phyloP scores from a whole-genome alignment of 768 basidiomycete species.

The Pleurotus tuber-regium region DNA sequence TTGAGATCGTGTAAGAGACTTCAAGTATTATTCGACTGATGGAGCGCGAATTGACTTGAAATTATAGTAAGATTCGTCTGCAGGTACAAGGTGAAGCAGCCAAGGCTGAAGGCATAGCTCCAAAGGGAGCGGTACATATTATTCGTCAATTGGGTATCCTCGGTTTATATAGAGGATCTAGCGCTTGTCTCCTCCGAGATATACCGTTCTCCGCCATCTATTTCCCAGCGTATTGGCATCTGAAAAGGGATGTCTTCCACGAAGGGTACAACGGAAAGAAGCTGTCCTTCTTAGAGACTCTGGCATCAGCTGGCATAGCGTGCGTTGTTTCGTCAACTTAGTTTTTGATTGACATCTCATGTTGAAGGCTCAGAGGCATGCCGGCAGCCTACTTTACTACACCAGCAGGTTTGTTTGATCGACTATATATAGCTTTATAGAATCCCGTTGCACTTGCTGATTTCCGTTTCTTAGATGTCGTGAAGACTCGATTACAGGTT shows the following conservation, averaged over 20 bases:
- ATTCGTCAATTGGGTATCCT: conserved; percentile 89
- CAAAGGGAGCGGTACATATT: conserved; percentile 89
- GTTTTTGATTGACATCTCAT: conserved; percentile 25
- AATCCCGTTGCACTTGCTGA: not conserved
- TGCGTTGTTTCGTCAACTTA: conserved; percentile 38
- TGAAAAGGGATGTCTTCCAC: conserved; percentile 92
- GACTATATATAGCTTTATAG: conserved; percentile 10
- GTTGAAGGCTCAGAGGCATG: conserved; percentile 72
- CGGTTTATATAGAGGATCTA: conserved; percentile 91
- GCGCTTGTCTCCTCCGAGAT: conserved; percentile 90
- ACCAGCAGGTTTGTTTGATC: conserved; percentile 63
- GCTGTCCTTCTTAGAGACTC: conserved; percentile 86
- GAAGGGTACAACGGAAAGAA: conserved; percentile 96
- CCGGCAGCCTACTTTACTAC: conserved; percentile 94
- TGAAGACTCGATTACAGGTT: conserved; percentile 94
- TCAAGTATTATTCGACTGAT: conserved; percentile 1
- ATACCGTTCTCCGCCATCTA: conserved; percentile 97
- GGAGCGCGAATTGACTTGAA: conserved; percentile 10
- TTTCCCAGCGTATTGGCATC: conserved; percentile 83
- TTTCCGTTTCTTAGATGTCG: conserved; percentile 62
- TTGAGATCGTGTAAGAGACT: conserved; percentile 84
- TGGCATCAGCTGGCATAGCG: conserved; percentile 80
- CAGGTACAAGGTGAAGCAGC: conserved; percentile 97
- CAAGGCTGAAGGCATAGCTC: conserved; percentile 74
- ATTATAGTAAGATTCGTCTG: conserved; percentile 80